These are phyloP conservation scores for Kalaharituber pfeilii DNA, from an alignment of 2,329 filamentous ascomycete species.

Conservation along the genomic window DNA sequence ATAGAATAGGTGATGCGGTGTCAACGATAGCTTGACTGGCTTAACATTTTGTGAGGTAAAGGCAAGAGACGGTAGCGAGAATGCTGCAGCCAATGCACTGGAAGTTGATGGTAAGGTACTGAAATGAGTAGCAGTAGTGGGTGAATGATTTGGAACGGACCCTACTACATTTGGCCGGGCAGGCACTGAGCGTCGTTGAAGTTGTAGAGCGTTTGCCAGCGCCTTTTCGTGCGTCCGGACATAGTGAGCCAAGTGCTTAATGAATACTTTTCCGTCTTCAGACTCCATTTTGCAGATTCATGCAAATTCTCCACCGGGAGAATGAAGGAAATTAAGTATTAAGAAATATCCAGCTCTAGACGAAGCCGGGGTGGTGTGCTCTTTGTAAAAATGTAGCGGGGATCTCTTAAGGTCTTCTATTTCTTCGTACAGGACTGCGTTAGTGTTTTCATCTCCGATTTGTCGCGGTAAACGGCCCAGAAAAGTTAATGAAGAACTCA, in stretches of 20 bases:
- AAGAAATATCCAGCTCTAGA: too few relatives aligned
- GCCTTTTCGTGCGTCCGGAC: constrained; percentile 96
- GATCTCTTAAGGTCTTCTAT: too few relatives aligned
- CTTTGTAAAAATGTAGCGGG: too few relatives aligned
- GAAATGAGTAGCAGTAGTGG: constrained; percentile 33
- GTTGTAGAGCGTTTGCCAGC: constrained; percentile 82
- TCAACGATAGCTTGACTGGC: constrained; percentile 78
- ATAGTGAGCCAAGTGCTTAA: constrained; percentile 89
- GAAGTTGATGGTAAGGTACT: constrained; percentile 48
- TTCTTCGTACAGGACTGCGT: too few relatives aligned
- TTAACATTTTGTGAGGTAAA: constrained; percentile 76
- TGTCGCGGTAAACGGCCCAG: not conserved
- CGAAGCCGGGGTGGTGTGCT: too few relatives aligned
- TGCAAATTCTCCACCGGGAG: constrained; percentile 20
- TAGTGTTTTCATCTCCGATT: not conserved
- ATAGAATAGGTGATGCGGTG: constrained; percentile 92
- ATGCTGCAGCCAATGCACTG: constrained; percentile 58
- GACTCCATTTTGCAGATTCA: constrained; percentile 42
- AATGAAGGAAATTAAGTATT: not conserved
- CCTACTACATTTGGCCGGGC: constrained; percentile 31
- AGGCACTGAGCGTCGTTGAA: constrained; percentile 50
- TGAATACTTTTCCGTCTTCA: constrained; percentile 77
- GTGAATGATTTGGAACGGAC: constrained; percentile 31
- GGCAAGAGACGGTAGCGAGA: constrained; percentile 69
- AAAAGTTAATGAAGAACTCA: not conserved